Evolutionary conservation across 2,329 filamentous ascomycete species (phyloP).

Genomic region (Daldinia eschscholtzii): DNA sequence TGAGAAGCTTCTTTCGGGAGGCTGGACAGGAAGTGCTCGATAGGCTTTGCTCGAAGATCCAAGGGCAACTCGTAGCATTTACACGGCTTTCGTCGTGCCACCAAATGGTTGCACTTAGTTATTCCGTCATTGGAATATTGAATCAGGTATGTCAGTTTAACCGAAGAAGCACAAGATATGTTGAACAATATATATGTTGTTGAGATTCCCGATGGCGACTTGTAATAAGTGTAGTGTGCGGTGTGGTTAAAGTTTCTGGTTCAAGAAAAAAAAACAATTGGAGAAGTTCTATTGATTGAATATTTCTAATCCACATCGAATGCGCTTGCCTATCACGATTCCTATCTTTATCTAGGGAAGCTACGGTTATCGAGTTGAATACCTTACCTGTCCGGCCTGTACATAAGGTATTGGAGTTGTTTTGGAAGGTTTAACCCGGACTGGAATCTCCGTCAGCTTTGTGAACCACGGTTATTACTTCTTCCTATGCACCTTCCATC

Average conservation of each 20-base stretch:
- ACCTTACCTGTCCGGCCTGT: background rate
- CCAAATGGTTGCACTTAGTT: background rate
- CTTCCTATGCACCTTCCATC: background rate
- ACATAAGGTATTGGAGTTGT: background rate
- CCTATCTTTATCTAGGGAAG: background rate
- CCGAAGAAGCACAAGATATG: background rate
- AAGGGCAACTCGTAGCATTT: background rate
- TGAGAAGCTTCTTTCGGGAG: background rate
- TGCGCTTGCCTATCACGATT: constrained; percentile 22
- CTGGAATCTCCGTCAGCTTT: constrained; percentile 16
- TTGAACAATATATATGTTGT: background rate
- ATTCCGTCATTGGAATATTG: background rate
- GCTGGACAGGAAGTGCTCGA: background rate
- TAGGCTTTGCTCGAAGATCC: constrained; percentile 2
- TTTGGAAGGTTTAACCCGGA: constrained; percentile 21
- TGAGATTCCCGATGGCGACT: constrained; percentile 9
- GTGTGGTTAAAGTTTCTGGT: background rate
- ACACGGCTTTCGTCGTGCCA: background rate
- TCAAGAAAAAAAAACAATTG: constrained; percentile 5
- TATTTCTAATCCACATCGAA: constrained; percentile 14
- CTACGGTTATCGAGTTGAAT: constrained; percentile 5
- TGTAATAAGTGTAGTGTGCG: constrained; percentile 3
- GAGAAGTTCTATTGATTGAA: constrained; percentile 9
- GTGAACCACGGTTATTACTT: background rate
- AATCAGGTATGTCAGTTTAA: background rate